Conservation (phyloP, 2,329 filamentous ascomycete genomes). For the Microcera coccophila region DNA sequence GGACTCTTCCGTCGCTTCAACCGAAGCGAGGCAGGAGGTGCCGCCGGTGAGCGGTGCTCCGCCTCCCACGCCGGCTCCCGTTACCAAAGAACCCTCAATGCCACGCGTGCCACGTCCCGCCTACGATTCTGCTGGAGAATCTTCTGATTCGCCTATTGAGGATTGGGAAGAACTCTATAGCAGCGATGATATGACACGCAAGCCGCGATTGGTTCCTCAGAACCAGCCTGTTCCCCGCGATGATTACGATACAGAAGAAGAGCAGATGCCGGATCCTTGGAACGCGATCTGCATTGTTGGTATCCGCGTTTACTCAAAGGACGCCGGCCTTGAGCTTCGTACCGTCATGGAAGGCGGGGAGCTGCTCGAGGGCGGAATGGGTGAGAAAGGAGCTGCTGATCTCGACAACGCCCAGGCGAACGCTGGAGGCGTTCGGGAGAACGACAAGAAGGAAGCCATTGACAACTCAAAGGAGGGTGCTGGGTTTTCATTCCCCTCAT, state of each 20-base stretch:
- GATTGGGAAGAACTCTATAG: conserved; percentile 59
- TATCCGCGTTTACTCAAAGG: conserved; percentile 58
- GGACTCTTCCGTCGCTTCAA: conserved; percentile 20
- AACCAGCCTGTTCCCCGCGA: conserved; percentile 32
- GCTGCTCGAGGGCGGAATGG: conserved; percentile 53
- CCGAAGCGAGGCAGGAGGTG: conserved; percentile 32
- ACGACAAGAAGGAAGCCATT: conserved; percentile 12
- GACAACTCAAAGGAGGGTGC: conserved; percentile 5
- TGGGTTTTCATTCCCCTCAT: conserved; percentile 6
- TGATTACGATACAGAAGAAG: conserved; percentile 53
- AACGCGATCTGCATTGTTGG: conserved; percentile 61
- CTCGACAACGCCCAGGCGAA: conserved; percentile 56
- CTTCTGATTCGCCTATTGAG: conserved; percentile 56
- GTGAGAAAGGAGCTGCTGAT: conserved; percentile 52
- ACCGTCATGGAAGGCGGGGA: conserved; percentile 55
- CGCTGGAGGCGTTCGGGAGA: conserved; percentile 44
- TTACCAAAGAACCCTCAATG: conserved; percentile 14
- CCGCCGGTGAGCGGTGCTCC: conserved; percentile 29
- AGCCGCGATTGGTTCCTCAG: conserved; percentile 42
- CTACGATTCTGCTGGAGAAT: conserved; percentile 50
- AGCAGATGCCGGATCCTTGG: conserved; percentile 55
- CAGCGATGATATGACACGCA: conserved; percentile 54
- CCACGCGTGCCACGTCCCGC: conserved; percentile 22
- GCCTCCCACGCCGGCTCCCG: conserved; percentile 15
- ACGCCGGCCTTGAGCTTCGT: conserved; percentile 50